These are phyloP conservation scores for Lipomyces orientalis DNA, from an alignment of 805 yeast genomes.

Conservation along the genomic window DNA sequence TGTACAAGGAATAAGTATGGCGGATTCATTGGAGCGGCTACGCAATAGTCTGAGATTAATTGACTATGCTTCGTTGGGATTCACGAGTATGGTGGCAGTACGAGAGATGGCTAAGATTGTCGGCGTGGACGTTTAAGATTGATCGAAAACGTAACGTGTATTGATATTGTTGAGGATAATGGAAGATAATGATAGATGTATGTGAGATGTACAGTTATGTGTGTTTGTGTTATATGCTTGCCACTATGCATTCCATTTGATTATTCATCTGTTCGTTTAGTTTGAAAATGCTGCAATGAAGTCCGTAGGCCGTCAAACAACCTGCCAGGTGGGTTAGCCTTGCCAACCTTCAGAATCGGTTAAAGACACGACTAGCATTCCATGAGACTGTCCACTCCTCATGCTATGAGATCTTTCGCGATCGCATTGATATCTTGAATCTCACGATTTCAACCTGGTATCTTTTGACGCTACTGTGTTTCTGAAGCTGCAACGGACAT, in stretches of 20 bases:
- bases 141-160: not conserved
- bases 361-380: too few species aligned
- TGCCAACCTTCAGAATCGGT: too few species aligned
- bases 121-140: conserved; percentile 28
- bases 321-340: too few species aligned
- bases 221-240: not conserved
- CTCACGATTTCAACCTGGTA: too few species aligned
- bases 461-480: too few species aligned
- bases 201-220: not conserved
- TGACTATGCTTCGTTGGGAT: conserved; percentile 18
- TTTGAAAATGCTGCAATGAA: not conserved
- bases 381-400: too few species aligned
- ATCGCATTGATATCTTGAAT: too few species aligned
- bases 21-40: conserved; percentile 24
- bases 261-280: not conserved
- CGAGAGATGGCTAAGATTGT: conserved; percentile 33
- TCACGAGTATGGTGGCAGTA: conserved; percentile 28
- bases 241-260: not conserved
- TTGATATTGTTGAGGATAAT: conserved; percentile 1
- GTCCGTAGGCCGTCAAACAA: not conserved
- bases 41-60: conserved; percentile 16
- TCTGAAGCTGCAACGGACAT: too few species aligned
- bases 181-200: not conserved
- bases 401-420: too few species aligned
- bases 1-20: conserved; percentile 11